These are phyloP conservation scores for Ophiostoma novo-ulmi DNA, from an alignment of 2,329 filamentous ascomycete species.

Conservation along the genomic window DNA sequence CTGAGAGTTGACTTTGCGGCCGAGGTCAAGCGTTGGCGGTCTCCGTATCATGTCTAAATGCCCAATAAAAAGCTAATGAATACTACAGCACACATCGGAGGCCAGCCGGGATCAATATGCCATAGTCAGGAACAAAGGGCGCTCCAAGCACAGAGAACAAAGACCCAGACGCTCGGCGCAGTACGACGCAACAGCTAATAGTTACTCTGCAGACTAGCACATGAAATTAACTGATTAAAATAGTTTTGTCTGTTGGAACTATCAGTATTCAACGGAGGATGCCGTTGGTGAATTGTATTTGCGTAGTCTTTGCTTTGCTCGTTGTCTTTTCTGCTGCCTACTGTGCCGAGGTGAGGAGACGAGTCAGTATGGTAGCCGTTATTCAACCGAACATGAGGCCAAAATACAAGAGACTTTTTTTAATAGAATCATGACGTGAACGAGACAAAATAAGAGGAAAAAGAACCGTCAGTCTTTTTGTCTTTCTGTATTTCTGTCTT, in stretches of 20 bases:
- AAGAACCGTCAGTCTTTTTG: not conserved
- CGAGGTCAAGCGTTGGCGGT: too few species aligned
- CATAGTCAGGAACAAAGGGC: constrained; percentile 1
- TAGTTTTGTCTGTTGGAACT: not conserved
- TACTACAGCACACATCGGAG: too few species aligned
- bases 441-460: not conserved
- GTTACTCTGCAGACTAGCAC: too few species aligned
- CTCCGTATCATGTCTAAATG: not conserved
- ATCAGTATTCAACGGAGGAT: not conserved
- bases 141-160: not conserved
- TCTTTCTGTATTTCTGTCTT: too few species aligned
- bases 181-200: not conserved
- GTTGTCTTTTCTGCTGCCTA: too few species aligned
- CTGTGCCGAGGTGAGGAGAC: not conserved
- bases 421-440: too few species aligned
- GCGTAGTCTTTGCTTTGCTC: not conserved
- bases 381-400: not conserved
- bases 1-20: too few species aligned
- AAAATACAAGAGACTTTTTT: not conserved
- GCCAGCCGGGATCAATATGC: not conserved
- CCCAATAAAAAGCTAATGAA: not conserved
- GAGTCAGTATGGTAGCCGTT: not conserved
- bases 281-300: not conserved
- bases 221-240: too few species aligned
- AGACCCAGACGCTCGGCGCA: constrained; percentile 8